Conservation (phyloP, 2,329 filamentous ascomycete species). For the Venturia oleaginea region DNA sequence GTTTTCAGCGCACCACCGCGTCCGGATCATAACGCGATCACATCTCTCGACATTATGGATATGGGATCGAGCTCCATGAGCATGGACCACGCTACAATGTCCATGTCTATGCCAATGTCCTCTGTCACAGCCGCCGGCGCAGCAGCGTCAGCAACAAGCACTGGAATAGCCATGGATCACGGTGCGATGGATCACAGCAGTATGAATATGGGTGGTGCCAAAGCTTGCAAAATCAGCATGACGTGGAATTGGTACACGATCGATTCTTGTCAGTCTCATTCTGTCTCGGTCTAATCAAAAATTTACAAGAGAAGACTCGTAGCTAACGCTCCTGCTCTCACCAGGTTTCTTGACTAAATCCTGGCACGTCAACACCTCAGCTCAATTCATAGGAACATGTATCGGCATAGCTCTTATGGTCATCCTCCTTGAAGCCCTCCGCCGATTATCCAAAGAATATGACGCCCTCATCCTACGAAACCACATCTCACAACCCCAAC, state of each 20-base stretch:
- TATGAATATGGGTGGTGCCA: slow-evolving; percentile 23
- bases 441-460: slow-evolving; percentile 62
- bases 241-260: slow-evolving; percentile 27
- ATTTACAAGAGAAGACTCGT: too few species aligned
- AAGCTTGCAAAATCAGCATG: slow-evolving; percentile 45
- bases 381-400: slow-evolving; percentile 71
- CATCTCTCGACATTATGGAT: not conserved
- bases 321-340: not conserved
- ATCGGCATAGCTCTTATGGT: slow-evolving; percentile 70
- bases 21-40: not conserved
- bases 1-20: not conserved
- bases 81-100: slow-evolving; percentile 1
- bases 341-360: slow-evolving; percentile 54
- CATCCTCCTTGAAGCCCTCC: slow-evolving; percentile 61
- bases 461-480: slow-evolving; percentile 53
- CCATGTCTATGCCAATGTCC: slow-evolving; percentile 13
- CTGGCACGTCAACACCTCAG: slow-evolving; percentile 63
- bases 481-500: slow-evolving; percentile 29
- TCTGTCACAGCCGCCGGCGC: not conserved
- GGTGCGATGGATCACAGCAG: slow-evolving; percentile 20
- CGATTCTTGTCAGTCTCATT: not conserved
- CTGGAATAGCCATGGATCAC: slow-evolving; percentile 8
- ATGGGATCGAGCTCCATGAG: slow-evolving; percentile 12
- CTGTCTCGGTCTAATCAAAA: slow-evolving; percentile 21
- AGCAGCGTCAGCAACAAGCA: slow-evolving; percentile 8